These are phyloP conservation scores for Zea mays DNA, from an alignment of 176 grass and related monocot genomes.

Conservation along the genomic window Zm-B73-REFERENCE-NAM-5.0 NC_050097.1:215030001-215030500, in stretches of 20 bases:
- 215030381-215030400: constrained; percentile 72
- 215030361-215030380: constrained; percentile 16
- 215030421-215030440: constrained; percentile 64
- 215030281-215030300: constrained; percentile 70
- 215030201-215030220: too few relatives aligned
- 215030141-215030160: too few relatives aligned
- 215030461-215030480: constrained; percentile 78
- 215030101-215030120: too few relatives aligned
- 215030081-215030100: too few relatives aligned
- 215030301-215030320: constrained; percentile 23
- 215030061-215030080: too few relatives aligned
- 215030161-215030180: too few relatives aligned
- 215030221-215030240: constrained; percentile 48
- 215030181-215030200: too few relatives aligned
- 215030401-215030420: constrained; percentile 74
- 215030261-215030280: constrained; percentile 96
- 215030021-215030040: too few relatives aligned
- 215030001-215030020: too few relatives aligned
- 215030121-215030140: too few relatives aligned
- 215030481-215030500: constrained; percentile 52
- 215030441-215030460: constrained; percentile 90
- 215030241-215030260: constrained; percentile 89
- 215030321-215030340: constrained; percentile 16
- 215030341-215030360: constrained; percentile 27
- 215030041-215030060: too few relatives aligned